Evolutionary conservation across 345 rosid genomes (phyloP), one percentile per base, ranked within the genome.

Genomic region (Microcos paniculata): DNA sequence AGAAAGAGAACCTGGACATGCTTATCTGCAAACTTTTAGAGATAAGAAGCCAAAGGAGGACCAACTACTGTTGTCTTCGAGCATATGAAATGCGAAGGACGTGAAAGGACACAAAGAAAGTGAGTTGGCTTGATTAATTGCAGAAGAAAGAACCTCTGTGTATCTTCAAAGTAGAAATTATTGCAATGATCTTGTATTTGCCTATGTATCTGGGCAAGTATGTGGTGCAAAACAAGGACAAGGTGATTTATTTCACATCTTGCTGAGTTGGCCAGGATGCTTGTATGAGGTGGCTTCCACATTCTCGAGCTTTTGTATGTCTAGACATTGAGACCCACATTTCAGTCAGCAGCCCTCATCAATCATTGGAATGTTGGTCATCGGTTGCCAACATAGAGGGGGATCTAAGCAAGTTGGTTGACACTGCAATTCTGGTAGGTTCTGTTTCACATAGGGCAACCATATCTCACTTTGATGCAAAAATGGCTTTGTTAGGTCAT

Each of bases 281-380:
- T 73, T 30, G 61, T 26, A 55, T 65, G 61, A 81, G 79, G 75
- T 84, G 82, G 80, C 52, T 81, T 70, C 79, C 79, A 74, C 71
- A 72, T 76, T 64, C 52, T 55, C 14, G 42, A 48, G 73, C 67
- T 10, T 74, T 61, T 74, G 48, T 56, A 33, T 48, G 33, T 70
- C 75, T 40, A 33, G 77, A 35, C 13, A 56, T 23, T 16, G n/a
- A 75, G 31, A 31, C 64, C 78, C 65, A 42, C 23, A 19, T 31
- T 62, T 78, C 52, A 12, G 24, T 33, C 74, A 56, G 72, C 30
- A 74, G 68, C 66, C 70, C 76, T 51, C 30, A 40, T 55, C 76
- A 65, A 64, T 49, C 62, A 65, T 67, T 55, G 68, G 68, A 72
- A 59, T 53, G 43, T 31, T 46, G 62, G 76, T 26, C 59, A 42